Evolutionary conservation across 225 moss, liverwort and hornwort species (phyloP).

Genomic region (Pseudoscleropodium purum): DNA sequence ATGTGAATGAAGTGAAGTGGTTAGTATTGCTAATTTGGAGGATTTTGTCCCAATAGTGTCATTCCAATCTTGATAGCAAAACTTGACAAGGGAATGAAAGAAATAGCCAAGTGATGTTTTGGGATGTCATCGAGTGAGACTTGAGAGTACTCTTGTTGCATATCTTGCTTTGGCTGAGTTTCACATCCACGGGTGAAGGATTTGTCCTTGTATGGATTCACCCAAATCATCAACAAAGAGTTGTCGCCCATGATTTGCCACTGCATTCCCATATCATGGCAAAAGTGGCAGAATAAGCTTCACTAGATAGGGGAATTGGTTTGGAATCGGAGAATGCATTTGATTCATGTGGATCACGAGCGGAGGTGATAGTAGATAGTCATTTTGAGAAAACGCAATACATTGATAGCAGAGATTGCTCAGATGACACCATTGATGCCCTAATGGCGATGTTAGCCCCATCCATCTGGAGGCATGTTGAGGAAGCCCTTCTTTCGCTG

Average conservation of each 20-base stretch:
- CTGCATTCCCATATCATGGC: not conserved
- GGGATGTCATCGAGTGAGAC: too few relatives aligned
- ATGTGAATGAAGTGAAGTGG: not conserved
- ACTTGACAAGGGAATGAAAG: not conserved
- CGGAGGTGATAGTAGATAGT: not conserved
- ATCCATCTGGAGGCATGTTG: not conserved
- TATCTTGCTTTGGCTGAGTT: not conserved
- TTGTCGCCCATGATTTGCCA: fast-evolving
- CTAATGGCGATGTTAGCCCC: not conserved
- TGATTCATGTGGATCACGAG: not conserved
- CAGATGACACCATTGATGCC: not conserved
- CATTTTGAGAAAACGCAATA: not conserved
- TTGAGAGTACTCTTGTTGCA: not conserved
- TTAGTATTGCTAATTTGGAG: not conserved
- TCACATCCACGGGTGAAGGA: not conserved
- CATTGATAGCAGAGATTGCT: not conserved
- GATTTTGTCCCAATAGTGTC: not conserved
- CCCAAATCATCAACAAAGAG: not conserved
- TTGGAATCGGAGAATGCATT: not conserved
- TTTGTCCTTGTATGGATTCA: not conserved
- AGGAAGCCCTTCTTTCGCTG: not conserved
- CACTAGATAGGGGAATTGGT: not conserved
- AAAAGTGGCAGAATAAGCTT: not conserved
- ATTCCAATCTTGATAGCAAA: not conserved
- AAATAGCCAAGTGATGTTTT: not conserved